Evolutionary conservation across 192 early-diverging fungal species (phyloP), one percentile per base, ranked within the genome.

Genomic region (Coemansia sp.): DNA sequence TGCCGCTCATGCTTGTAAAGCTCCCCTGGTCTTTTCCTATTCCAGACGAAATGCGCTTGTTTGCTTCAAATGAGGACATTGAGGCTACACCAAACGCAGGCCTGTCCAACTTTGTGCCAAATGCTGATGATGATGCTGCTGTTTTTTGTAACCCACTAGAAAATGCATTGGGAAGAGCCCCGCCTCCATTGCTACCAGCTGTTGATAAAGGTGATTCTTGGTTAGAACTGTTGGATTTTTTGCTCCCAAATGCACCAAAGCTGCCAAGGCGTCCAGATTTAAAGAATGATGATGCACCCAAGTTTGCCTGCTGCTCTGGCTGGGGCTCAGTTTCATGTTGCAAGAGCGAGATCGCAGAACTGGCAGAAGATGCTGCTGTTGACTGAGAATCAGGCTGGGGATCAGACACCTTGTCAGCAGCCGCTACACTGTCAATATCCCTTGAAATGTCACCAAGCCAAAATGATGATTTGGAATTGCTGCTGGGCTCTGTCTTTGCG

Each of bases 1-100:
- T 44, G 32, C 57, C 68, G 39, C 52, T 18, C 58, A 64, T 61
- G 63, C 66, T 68, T 13, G 56, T 62, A 64, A 68, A 68, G 23
- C 40, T 37, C 21, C 57, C 48, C 18, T 54, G 52, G 52, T 12
- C 6, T 9, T 13, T 43, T 13, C 16, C 56, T 5, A 49, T 38
- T 16, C 45, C n/a, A 9, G 57, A 47, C 56, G 39, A 58, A 11
- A 18, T 49, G 44, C 65, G 52, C 56, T 57, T 67, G 40, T 59
- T 59, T 59, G 58, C 59, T 23, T 57, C 67, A 62, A 61, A 67
- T 26, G 60, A 66, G 7, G 78, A 69, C 72, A 75, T 75, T 18
- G 78, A 80, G 1, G 63, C 62, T 12, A 80, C 69, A 9, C 78
- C 78, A 71, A 80, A 80, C 19, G 67, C 78, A 19, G 78, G 78